Base-by-base conservation (phyloP, 176 grass and related monocot genomes). In the Saccharum spontaneum region DNA sequence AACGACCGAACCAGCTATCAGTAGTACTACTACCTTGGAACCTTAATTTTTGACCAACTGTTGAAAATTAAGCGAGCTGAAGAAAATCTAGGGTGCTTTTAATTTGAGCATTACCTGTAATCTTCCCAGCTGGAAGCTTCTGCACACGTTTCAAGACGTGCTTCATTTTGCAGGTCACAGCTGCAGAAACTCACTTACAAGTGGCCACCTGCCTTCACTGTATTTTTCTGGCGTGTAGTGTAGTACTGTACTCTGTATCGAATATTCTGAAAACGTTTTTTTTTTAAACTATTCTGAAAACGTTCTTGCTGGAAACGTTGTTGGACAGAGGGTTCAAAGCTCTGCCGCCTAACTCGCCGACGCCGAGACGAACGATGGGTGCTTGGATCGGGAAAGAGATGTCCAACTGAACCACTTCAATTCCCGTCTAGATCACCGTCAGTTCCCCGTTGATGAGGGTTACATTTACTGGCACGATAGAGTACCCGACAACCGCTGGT, bases 331-430 rank as follows among this genome's bases (percentile, higher is more conserved):
- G 24, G 48, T 46, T 46, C 52, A 17, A 43, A 83, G 40, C 64
- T 78, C 11, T 44, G 17, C 6, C 22, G 17, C 9, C 36, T 38
- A 63, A 71, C 15, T 66, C 54, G 9, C 14, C 6, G 46, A 39
- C 2, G 22, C 57, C 57, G 38, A 44, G 34, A 20, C 14, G 65
- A 5, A 40, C 45, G 36, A 34, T 34, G 33, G 24, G 64, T 18
- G 33, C n/a, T 20, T 31, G 44, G 44, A 14, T 30, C 22, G 0
- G 24, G 65, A 70, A 46, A 86, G 55, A 16, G 73, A 78, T 22
- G 44, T 65, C 43, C 88, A 78, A 78, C 83, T 5, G 77, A n/a
- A 82, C 74, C 26, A 6, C 34, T 73, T 82, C 16, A 90, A 67
- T 86, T 67, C 20, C 7, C 78, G 20, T 73, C 59, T 20, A 74